A percentile compares a stretch with the other conserved stretches of the same genome.
Evolutionary conservation across 2,329 filamentous ascomycete species (phyloP).

Genomic region (Colletotrichum sp.): DNA sequence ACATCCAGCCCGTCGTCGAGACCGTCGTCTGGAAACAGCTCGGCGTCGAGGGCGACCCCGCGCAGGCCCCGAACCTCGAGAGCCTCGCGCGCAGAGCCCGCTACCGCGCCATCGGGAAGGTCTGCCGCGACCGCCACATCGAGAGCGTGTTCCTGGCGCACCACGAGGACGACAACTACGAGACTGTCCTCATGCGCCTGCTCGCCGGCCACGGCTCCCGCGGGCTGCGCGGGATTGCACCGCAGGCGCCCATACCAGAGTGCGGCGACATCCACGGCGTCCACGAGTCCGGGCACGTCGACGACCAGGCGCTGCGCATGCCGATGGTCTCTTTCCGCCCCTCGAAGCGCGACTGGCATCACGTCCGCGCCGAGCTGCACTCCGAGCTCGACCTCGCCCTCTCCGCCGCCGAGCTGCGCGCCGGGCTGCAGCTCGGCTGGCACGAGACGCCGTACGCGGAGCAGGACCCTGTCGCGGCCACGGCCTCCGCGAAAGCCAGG

Average conservation of each 20-base stretch:
- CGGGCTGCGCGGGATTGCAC: constrained; percentile 75
- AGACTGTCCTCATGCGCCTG: constrained; percentile 85
- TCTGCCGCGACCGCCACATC: constrained; percentile 58
- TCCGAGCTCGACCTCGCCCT: constrained; percentile 31
- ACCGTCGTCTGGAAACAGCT: constrained; percentile 55
- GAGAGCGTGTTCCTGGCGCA: constrained; percentile 78
- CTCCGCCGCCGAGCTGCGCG: constrained; percentile 20
- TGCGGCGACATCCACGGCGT: constrained; percentile 77
- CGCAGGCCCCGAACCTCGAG: constrained; percentile 70
- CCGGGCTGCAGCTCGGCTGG: constrained; percentile 16
- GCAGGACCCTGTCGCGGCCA: constrained; percentile 24
- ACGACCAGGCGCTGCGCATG: constrained; percentile 42
- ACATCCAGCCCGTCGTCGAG: constrained; percentile 30
- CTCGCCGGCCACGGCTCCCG: constrained; percentile 68
- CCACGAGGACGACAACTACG: constrained; percentile 88
- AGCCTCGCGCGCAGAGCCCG: constrained; percentile 74
- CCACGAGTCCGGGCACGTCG: constrained; percentile 65
- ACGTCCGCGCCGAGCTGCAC: constrained; percentile 21
- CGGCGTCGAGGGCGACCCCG: constrained; percentile 31
- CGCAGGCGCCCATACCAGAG: constrained; percentile 77
- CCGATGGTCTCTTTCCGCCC: constrained; percentile 46
- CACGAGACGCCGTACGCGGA: constrained; percentile 19
- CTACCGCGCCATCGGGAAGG: constrained; percentile 71
- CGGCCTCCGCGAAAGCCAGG: constrained; percentile 20
- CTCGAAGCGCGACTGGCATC: constrained; percentile 25